These are phyloP conservation scores for Plantago coronopus DNA, from an alignment of 305 asterid species.

Conservation along the genomic window DNA sequence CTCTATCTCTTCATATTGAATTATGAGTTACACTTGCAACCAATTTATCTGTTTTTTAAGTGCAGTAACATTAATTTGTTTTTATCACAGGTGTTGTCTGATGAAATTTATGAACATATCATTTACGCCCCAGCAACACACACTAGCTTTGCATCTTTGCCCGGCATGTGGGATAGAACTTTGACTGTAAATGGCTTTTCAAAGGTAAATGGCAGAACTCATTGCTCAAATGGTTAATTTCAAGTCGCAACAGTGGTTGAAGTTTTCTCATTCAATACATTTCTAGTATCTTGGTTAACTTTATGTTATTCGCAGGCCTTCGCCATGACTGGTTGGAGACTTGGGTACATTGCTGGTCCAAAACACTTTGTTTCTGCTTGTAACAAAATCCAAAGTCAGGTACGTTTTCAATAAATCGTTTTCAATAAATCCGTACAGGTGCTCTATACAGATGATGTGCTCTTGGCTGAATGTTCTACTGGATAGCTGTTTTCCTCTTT, in stretches of 20 bases:
- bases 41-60: slow-evolving; percentile 7
- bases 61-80: slow-evolving; percentile 8
- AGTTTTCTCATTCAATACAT: neutral
- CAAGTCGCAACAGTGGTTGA: neutral
- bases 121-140: slow-evolving; percentile 91
- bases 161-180: slow-evolving; percentile 93
- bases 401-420: slow-evolving; percentile 21
- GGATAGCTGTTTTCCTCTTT: neutral
- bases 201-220: slow-evolving; percentile 44
- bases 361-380: slow-evolving; percentile 89
- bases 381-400: slow-evolving; percentile 95
- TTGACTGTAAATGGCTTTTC: slow-evolving; percentile 94
- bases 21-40: neutral
- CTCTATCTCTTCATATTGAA: slow-evolving; percentile 12
- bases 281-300: neutral
- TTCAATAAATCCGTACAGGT: neutral
- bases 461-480: neutral
- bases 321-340: slow-evolving; percentile 99
- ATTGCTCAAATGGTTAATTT: slow-evolving; percentile 2
- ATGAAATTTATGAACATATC: slow-evolving; percentile 92
- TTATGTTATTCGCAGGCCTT: slow-evolving; percentile 54
- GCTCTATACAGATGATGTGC: neutral
- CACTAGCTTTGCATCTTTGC: slow-evolving; percentile 95
- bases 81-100: slow-evolving; percentile 70
- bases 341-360: slow-evolving; percentile 84